Evolutionary conservation across 305 asterid genomes (phyloP).

Genomic region (Ilex paraguariensis): DNA sequence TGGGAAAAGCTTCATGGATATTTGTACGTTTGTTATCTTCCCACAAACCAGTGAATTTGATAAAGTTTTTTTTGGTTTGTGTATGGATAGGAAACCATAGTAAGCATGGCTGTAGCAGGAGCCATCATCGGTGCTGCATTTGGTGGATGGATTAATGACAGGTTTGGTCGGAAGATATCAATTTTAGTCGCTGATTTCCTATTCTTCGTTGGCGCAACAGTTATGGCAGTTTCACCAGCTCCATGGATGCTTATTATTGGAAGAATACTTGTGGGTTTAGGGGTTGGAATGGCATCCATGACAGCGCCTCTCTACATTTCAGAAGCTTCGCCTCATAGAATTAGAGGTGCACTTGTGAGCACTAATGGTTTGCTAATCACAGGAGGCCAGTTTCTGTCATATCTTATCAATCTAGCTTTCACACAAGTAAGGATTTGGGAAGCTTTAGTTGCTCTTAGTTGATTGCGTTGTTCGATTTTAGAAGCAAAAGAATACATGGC

Average conservation of each 20-base stretch:
- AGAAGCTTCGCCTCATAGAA: constrained; percentile 85
- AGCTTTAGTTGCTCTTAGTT: no score
- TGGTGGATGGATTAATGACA: constrained; percentile 64
- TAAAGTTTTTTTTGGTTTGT: no score
- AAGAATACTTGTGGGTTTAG: constrained; percentile 71
- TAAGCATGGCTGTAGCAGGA: constrained; percentile 78
- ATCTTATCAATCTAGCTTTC: constrained; percentile 52
- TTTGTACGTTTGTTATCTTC: no score
- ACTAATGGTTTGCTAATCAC: constrained; percentile 65
- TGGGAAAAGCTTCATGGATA: not conserved
- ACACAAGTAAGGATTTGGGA: constrained; percentile 34
- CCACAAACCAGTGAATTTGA: no score
- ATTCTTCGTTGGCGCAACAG: constrained; percentile 56
- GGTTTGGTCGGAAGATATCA: constrained; percentile 57
- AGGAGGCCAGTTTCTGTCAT: constrained; percentile 65
- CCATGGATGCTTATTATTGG: constrained; percentile 86
- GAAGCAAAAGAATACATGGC: no score
- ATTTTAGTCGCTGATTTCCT: constrained; percentile 62
- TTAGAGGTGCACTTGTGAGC: constrained; percentile 27
- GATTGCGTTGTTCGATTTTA: no score
- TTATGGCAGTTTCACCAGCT: constrained; percentile 57
- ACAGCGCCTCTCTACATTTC: constrained; percentile 84
- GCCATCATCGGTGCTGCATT: constrained; percentile 73
- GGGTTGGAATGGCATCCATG: constrained; percentile 99
- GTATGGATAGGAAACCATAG: constrained; percentile 61